These are phyloP conservation scores for Sporothrix humicola DNA, from an alignment of 2,329 filamentous ascomycete genomes.

Conservation along the genomic window DNA sequence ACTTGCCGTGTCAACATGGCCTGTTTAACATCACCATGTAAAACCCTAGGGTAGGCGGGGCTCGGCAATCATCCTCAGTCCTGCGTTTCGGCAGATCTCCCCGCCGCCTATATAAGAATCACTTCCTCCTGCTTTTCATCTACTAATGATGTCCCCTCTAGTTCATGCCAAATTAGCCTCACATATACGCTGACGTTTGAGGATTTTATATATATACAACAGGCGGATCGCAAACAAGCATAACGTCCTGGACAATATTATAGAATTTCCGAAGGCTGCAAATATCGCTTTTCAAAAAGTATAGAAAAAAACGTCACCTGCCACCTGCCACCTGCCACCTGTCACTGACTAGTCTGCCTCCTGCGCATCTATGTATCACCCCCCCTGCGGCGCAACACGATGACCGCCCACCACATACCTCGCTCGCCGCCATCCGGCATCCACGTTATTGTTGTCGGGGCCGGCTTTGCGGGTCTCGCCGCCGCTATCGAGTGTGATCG, in stretches of 20 bases:
- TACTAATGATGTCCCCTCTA: not conserved
- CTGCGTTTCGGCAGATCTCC: not conserved
- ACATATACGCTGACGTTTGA: no score
- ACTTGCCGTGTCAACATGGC: not conserved
- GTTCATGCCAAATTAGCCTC: not conserved
- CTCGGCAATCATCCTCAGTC: not conserved
- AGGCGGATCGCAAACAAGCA: not conserved
- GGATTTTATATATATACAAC: not conserved
- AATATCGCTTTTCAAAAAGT: not conserved
- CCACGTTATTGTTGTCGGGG: slow-evolving; percentile 56
- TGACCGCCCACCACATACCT: slow-evolving; percentile 35
- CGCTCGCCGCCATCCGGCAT: slow-evolving; percentile 49
- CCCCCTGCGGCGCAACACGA: not conserved
- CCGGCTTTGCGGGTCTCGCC: slow-evolving; percentile 64
- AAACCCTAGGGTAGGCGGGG: not conserved
- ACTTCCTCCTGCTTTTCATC: not conserved
- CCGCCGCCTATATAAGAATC: not conserved
- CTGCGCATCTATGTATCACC: no score
- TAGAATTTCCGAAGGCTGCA: not conserved
- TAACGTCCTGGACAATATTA: not conserved
- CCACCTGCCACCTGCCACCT: no score
- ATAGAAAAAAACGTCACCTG: no score
- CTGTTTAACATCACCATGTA: not conserved
- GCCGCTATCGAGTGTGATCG: slow-evolving; percentile 64
- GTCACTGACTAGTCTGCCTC: no score